phyloP scores from a whole-genome alignment of 371 early-diverging fungal genomes.

The Thermomucor indicae-seudaticae region DNA sequence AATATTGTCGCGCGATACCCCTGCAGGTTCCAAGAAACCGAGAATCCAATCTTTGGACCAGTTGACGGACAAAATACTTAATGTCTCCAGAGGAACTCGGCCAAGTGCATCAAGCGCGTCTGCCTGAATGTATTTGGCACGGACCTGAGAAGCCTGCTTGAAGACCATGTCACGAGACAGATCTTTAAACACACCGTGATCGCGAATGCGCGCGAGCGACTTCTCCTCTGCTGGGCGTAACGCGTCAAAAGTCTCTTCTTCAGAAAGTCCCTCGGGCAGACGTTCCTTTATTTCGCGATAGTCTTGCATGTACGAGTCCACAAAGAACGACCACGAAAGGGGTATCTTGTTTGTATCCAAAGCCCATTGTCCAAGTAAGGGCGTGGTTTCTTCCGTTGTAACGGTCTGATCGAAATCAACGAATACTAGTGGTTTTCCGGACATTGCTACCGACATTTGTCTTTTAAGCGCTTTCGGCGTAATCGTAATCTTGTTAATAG shows the following conservation, averaged over 20 bases:
- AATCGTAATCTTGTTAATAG: too few species aligned
- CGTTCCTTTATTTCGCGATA: slow-evolving; percentile 10
- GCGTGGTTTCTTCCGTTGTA: slow-evolving; percentile 33
- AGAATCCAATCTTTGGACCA: slow-evolving; percentile 51
- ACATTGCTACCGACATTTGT: too few species aligned
- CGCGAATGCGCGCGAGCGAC: slow-evolving; percentile 24
- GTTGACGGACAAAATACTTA: slow-evolving; percentile 32
- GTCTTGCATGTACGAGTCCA: slow-evolving; percentile 31
- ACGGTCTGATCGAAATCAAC: slow-evolving; percentile 47
- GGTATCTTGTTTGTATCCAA: slow-evolving; percentile 1
- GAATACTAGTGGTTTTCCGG: slow-evolving; percentile 13
- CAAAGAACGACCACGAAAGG: slow-evolving; percentile 31
- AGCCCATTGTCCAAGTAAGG: slow-evolving; percentile 25
- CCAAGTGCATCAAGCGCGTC: slow-evolving; percentile 12
- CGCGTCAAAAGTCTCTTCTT: slow-evolving; percentile 11
- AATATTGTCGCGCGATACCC: slow-evolving; percentile 15
- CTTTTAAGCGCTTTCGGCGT: too few species aligned
- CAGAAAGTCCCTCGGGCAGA: not conserved
- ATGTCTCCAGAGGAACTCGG: not conserved
- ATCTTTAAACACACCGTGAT: slow-evolving; percentile 23
- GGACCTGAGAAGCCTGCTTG: slow-evolving; percentile 5
- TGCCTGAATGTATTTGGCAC: slow-evolving; percentile 9
- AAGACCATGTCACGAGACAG: slow-evolving; percentile 15
- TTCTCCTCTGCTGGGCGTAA: slow-evolving; percentile 22
- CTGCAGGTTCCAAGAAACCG: slow-evolving; percentile 17